Evolutionary conservation across 1,139 yeast species (phyloP), one percentile per base, ranked within the genome.

Genomic region (Taiozyma sp.): DNA sequence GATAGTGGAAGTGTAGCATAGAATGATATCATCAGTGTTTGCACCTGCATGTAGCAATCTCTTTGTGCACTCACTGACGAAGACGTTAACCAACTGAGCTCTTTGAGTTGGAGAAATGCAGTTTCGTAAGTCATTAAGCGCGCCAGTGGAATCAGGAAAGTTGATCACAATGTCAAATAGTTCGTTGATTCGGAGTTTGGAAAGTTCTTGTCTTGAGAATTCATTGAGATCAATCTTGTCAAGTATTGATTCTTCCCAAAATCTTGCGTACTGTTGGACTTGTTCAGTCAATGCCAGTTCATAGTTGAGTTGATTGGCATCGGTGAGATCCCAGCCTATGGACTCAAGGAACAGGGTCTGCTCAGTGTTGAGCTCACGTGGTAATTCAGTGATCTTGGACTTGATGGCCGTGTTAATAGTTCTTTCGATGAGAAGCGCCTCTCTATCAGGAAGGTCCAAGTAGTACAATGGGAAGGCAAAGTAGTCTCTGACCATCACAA

Each of bases 41-140:
- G 87, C 80, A 12, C 97, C 96, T 2, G 96, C 88, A 62, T 90
- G 95, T 22, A 92, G 70, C 12, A 91, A 68, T 44, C 79, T 69
- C 32, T 64, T 65, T 23, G 76, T 69, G 54, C 92, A 83, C 3
- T 72, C 66, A 0, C 65, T 60, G 10, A 80, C 78, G 60, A 89
- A 90, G 1, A 71, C 83, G 79, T 62, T 59, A 44, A 60, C 67
- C 45, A 53, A 66, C 56, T 43, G 54, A 48, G 64, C 44, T 57
- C 65, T 42, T 54, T 62, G 51, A 48, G 60, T 44, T 45, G 64
- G 57, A 40, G 56, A 47, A 52, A 80, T 58, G 60, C 84, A 76
- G 48, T 71, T 69, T 59, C 79, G 79, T 42, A 92, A 67, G 61
- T 92, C 98, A 29, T 74, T 68, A 24, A 92, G 67, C 0, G 93